These are phyloP conservation scores for Thalassiosira livingstoniorum DNA, from an alignment of 352 stramenopile genomes.

Conservation along the genomic window DNA sequence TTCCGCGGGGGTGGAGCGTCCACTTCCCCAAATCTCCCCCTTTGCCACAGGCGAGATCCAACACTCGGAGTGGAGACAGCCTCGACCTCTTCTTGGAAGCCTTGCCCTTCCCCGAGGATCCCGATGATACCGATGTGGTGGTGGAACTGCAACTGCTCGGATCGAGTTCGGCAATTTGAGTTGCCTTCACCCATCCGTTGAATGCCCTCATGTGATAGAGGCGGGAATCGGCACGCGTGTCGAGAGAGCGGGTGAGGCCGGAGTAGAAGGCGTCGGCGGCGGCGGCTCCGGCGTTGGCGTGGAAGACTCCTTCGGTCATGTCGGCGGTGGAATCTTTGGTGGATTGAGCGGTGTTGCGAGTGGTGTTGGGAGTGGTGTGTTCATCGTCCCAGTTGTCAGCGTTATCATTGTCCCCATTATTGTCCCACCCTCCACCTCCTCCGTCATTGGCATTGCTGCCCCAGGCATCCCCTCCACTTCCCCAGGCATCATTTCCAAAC, in stretches of 20 bases:
- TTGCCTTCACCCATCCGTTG: slow-evolving; percentile 99
- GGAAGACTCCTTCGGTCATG: slow-evolving; percentile 65
- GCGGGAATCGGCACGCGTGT: slow-evolving; percentile 84
- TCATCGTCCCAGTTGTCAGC: slow-evolving; percentile 31
- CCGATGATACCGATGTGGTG: slow-evolving; percentile 24
- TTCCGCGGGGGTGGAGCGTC: slow-evolving; percentile 87
- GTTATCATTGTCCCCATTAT: slow-evolving; percentile 38
- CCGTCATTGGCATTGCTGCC: background rate
- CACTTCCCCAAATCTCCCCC: slow-evolving; percentile 98
- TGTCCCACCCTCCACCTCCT: slow-evolving; percentile 30
- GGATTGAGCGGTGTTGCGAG: no score
- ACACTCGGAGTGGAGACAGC: slow-evolving; percentile 85
- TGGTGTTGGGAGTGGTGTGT: background rate
- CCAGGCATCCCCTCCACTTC: background rate
- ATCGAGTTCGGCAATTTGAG: slow-evolving; percentile 92
- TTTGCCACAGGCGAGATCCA: slow-evolving; percentile 98
- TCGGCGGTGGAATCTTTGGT: no score
- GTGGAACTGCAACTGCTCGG: no score
- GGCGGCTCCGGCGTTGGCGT: slow-evolving; percentile 73
- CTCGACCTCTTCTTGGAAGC: slow-evolving; percentile 43
- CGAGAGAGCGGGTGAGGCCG: slow-evolving; percentile 62
- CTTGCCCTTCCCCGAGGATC: no score
- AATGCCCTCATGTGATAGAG: slow-evolving; percentile 97
- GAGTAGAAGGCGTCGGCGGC: slow-evolving; percentile 85
- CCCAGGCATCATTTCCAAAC: background rate